Evolutionary conservation across 306 rosid genomes (phyloP), one percentile per base, ranked within the genome.

Genomic region (Cicer pinnatifidum): DNA sequence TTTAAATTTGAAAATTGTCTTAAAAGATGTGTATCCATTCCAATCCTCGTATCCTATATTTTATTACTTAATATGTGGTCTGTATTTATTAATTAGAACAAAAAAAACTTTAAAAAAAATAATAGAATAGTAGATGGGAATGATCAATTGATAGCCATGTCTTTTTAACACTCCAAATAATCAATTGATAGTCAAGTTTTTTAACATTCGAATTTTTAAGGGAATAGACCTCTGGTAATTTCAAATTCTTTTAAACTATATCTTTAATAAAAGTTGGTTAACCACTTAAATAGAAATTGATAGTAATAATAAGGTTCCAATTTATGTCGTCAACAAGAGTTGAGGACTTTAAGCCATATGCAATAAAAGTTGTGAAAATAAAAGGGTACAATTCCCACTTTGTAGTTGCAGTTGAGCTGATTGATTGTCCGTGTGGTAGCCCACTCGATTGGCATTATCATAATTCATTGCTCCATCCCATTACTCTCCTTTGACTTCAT

Each of bases 401-500:
- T 23, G 33, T 23, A 23, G 33, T 71, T 67, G 82, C 72, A 33
- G 81, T 45, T 75, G 69, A 39, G 71, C 43, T 79, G 50, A 67
- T 65, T 72, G 68, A 75, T 50, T 75, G 66, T 50, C 23, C 67
- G 40, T 71, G 78, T 83, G 78, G 78, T 64, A 69, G 44, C 79
- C 82, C 84, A 76, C 82, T 11, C 56, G 4, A 80, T 16, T 67
- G 35, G 28, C 44, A 66, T 45, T 67, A 28, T 28, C 33, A 28
- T 80, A 58, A 60, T 77, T 77, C 9, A 51, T 72, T 68, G 62
- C 73, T 38, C 46, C 9, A 4, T 75, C 61, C 71, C 79, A 58
- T 80, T 66, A 71, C 60, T 52, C 64, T 61, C 23, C 77, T 76
- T 84, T 84, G 87, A 84, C 87, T 80, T 84, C 84, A 84, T 80